Evolutionary conservation across 345 rosid species (phyloP), one percentile per base, ranked within the genome.

Genomic region (Populus pruinosa): DNA sequence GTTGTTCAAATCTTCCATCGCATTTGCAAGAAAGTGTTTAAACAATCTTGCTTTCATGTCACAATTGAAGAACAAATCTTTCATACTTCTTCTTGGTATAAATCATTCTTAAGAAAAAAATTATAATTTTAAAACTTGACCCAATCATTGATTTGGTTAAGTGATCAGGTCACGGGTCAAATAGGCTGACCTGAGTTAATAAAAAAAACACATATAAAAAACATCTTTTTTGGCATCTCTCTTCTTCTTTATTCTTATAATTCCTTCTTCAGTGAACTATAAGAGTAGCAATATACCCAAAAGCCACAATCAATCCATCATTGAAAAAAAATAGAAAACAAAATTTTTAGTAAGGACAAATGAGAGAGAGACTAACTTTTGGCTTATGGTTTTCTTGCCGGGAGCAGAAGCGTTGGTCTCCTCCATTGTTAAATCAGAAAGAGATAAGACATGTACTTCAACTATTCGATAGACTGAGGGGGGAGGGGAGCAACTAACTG

Each of bases 241-340:
- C 97, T 81, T 95, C 97, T 78, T 92, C 99, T 82, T 87, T 90
- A 76, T 81, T 78, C 86, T 88, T 93, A n/a, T 85, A 84, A 67
- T 70, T 93, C 97, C 84, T 87, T 96, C 88, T 96, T 96, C 64
- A 78, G 89, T 27, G 99, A 97, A 82, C 99, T 96, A 83, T 21
- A 43, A 31, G 14, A 4, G 18, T 25, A 29, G 31, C 71, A 13
- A 36, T 62, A 65, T 20, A 8, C 56, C 23, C 63, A 56, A 41
- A 41, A 56, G 25, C 63, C 63, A 56, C 31, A 78, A 35, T 20
- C 50, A 75, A 65, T 18, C 20, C 33, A 36, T 66, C 14, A 31
- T 14, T 18, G 38, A 43, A 69, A 8, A 69, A 55, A 20, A 35
- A 29, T 47, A 31, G 33, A 31, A 31, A 25, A 17, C 31, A 35